Conservation (phyloP, 192 early-diverging fungal genomes). For the Rhizoclosmatium sp. region DNA sequence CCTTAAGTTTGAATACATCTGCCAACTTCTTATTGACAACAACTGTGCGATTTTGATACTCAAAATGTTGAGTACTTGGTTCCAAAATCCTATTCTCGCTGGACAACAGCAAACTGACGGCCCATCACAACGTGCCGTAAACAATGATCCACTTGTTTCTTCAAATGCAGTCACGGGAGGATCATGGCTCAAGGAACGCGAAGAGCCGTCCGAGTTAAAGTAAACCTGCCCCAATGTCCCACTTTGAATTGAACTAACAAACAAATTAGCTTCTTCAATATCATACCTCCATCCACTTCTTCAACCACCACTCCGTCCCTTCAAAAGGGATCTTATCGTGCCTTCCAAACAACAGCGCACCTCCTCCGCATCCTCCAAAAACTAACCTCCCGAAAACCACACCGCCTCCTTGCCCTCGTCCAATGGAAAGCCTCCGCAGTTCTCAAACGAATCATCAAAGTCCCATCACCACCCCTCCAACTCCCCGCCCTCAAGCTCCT, state of each 20-base stretch:
- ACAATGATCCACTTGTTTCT: background rate
- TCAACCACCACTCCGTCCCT: background rate
- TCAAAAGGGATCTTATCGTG: slow-evolving; percentile 33
- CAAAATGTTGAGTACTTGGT: slow-evolving; percentile 78
- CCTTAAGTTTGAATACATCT: slow-evolving; percentile 80
- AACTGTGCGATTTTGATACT: slow-evolving; percentile 83
- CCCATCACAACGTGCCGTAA: too few species aligned
- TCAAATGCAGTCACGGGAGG: slow-evolving; percentile 38
- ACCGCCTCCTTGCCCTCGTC: slow-evolving; percentile 77
- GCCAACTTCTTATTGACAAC: slow-evolving; percentile 81
- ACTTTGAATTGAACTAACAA: background rate
- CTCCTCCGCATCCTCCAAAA: slow-evolving; percentile 81
- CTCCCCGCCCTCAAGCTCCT: slow-evolving; percentile 81
- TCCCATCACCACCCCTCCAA: slow-evolving; percentile 70
- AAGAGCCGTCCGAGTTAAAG: slow-evolving; percentile 49
- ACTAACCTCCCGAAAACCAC: slow-evolving; percentile 78
- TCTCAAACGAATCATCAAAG: slow-evolving; percentile 78
- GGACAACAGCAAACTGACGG: background rate
- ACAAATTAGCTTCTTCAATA: background rate
- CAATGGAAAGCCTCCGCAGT: slow-evolving; percentile 88
- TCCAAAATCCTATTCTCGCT: slow-evolving; percentile 63
- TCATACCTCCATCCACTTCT: background rate
- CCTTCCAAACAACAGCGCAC: slow-evolving; percentile 69
- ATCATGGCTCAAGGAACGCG: slow-evolving; percentile 46
- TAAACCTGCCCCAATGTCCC: slow-evolving; percentile 24